Evolutionary conservation across 768 basidiomycete genomes (phyloP), one percentile per base, ranked within the genome.

Genomic region (Auricularia cornea): DNA sequence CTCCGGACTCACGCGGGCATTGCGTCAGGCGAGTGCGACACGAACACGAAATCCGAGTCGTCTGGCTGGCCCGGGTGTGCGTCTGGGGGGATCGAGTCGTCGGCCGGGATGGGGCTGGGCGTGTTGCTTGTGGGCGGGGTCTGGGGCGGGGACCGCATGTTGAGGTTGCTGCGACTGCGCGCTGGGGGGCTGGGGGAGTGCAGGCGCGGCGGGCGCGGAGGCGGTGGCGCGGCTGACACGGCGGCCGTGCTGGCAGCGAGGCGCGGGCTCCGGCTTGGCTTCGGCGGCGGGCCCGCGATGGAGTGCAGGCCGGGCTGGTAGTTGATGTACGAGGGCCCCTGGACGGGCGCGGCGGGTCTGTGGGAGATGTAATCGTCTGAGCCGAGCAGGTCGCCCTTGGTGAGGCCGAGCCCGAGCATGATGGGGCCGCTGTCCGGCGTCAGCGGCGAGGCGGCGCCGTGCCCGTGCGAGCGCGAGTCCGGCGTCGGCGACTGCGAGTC

Each of bases 281-380:
- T 83, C 31, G 89, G 88, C 64, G 88, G 78, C 57, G 89, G 89
- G 3, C 88, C 87, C 48, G 88, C 89, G 28, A 81, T 89, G 6
- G 87, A 79, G 73, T 91, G 86, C 2, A 86, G 68, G 59, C 83
- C 81, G 78, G 68, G 44, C 30, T 66, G 64, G 44, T 63, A 65
- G 65, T 64, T 59, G 63, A 69, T 56, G 61, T 65, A 63, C 20
- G 60, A 60, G 18, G 23, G 33, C 35, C 59, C 30, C 41, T 51
- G 65, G 54, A 61, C 48, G 3, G 63, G 65, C 38, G 62, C 59
- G 51, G 59, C 59, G 26, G 62, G 57, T 23, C 64, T 48, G 44
- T 48, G 44, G 11, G 44, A 18, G 44, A 48, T 23, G 44, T 48
- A 48, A 20, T 48, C 44, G 16, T 48, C 44, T 10, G 20, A 18